These are phyloP conservation scores for Picochlorum sp. DNA, from an alignment of 139 green algal genomes.

Conservation along the genomic window DNA sequence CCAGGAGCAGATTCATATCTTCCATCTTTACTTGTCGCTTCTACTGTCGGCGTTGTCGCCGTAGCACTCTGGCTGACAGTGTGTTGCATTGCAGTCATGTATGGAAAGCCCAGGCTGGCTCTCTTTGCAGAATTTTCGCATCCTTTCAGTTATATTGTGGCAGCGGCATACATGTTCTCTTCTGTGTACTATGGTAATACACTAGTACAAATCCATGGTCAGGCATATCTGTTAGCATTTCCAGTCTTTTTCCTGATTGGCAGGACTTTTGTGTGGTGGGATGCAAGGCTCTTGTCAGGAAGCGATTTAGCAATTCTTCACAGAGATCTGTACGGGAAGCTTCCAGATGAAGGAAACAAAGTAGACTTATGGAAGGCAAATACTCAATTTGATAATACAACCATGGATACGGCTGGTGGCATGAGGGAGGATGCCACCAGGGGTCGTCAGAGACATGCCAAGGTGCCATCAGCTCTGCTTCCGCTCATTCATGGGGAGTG, in stretches of 20 bases:
- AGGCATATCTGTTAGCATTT: conserved; percentile 23
- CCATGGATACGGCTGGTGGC: too few species aligned
- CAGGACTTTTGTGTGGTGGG: conserved; percentile 14
- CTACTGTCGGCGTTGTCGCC: not conserved
- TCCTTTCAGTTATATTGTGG: conserved; percentile 14
- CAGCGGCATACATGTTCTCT: conserved; percentile 15
- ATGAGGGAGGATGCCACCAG: not conserved
- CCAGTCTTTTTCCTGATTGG: conserved; percentile 16
- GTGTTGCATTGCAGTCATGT: conserved; percentile 6
- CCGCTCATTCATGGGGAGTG: conserved; percentile 38
- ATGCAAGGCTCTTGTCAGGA: conserved; percentile 12
- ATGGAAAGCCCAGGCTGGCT: not conserved
- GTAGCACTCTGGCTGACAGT: conserved; percentile 3
- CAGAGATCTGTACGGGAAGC: not conserved
- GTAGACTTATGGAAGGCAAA: not conserved
- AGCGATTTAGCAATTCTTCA: conserved; percentile 4
- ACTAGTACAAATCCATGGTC: conserved; percentile 14
- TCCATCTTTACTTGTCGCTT: conserved; percentile 1
- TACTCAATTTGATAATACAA: not conserved
- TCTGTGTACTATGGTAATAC: not conserved
- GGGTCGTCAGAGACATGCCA: not conserved
- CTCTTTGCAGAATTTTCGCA: conserved; percentile 10
- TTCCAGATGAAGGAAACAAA: not conserved
- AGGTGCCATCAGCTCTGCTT: conserved; percentile 19
- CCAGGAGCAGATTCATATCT: not conserved